Conservation (phyloP, 1,284 basidiomycete species). For the Irpex rosettiformis region DNA sequence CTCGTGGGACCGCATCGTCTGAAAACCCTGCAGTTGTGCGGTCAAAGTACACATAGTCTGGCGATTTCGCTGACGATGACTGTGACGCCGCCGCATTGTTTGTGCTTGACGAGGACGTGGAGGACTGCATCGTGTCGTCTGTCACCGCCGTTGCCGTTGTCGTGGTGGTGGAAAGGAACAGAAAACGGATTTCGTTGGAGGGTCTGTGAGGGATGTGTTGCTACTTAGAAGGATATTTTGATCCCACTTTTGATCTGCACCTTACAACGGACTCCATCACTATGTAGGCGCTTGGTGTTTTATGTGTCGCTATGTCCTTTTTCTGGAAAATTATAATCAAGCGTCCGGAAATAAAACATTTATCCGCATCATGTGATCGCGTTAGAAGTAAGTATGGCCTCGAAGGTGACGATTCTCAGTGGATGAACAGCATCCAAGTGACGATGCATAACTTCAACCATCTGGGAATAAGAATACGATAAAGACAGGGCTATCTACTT, state of each 20-base stretch:
- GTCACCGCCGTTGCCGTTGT: background rate
- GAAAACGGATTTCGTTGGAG: background rate
- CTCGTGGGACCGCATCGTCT: conserved; percentile 86
- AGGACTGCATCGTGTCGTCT: conserved; percentile 13
- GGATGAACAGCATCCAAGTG: no score
- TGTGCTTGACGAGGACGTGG: conserved; percentile 11
- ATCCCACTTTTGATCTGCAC: conserved; percentile 1
- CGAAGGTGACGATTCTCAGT: no score
- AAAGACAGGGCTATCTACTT: no score
- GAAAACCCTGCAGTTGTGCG: conserved; percentile 82
- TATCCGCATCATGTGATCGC: no score
- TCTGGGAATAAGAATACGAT: no score
- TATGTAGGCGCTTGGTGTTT: background rate
- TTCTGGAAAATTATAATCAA: no score
- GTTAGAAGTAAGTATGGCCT: no score
- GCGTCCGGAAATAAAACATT: no score
- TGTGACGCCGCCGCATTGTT: conserved; percentile 21
- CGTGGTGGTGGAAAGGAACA: conserved; percentile 3
- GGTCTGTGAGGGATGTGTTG: background rate
- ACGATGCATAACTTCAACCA: no score
- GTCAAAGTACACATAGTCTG: conserved; percentile 96
- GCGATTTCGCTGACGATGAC: conserved; percentile 33
- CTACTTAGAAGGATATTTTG: background rate
- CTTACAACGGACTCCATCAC: background rate
- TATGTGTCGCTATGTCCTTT: background rate